Conservation (phyloP, 208 protist species). For the Crithidia acanthocephali region DNA sequence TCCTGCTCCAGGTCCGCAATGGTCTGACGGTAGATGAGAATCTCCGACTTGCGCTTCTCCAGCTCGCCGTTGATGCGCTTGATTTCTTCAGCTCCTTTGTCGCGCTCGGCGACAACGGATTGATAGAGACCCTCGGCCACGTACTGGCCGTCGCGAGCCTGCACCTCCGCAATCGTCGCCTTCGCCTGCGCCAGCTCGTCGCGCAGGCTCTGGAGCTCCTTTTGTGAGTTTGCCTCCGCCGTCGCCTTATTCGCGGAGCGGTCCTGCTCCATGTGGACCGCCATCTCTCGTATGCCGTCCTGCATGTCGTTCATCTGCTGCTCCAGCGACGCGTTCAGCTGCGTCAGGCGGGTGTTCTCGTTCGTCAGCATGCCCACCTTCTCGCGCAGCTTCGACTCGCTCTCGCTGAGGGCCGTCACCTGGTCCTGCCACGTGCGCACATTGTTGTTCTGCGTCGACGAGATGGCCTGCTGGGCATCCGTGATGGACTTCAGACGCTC, state of each 20-base stretch:
- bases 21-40: slow-evolving; percentile 86
- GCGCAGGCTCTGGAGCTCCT: slow-evolving; percentile 51
- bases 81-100: slow-evolving; percentile 53
- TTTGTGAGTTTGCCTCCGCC: slow-evolving; percentile 55
- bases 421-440: slow-evolving; percentile 72
- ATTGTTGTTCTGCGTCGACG: slow-evolving; percentile 58
- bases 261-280: slow-evolving; percentile 75
- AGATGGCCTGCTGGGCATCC: slow-evolving; percentile 67
- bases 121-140: slow-evolving; percentile 78
- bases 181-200: slow-evolving; percentile 53
- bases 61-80: slow-evolving; percentile 52
- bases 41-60: slow-evolving; percentile 88
- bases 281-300: slow-evolving; percentile 86
- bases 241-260: slow-evolving; percentile 37
- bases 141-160: slow-evolving; percentile 42
- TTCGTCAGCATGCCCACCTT: slow-evolving; percentile 38
- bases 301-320: slow-evolving; percentile 86
- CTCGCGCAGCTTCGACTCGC: slow-evolving; percentile 69
- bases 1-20: slow-evolving; percentile 82
- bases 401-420: slow-evolving; percentile 50
- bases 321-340: slow-evolving; percentile 76
- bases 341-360: slow-evolving; percentile 70
- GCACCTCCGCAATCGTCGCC: slow-evolving; percentile 36
- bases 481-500: slow-evolving; percentile 62
- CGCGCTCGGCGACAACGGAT: slow-evolving; percentile 55